These are phyloP conservation scores for Salinomyces thailandicus DNA, from an alignment of 2,329 filamentous ascomycete genomes.

Conservation along the genomic window DNA sequence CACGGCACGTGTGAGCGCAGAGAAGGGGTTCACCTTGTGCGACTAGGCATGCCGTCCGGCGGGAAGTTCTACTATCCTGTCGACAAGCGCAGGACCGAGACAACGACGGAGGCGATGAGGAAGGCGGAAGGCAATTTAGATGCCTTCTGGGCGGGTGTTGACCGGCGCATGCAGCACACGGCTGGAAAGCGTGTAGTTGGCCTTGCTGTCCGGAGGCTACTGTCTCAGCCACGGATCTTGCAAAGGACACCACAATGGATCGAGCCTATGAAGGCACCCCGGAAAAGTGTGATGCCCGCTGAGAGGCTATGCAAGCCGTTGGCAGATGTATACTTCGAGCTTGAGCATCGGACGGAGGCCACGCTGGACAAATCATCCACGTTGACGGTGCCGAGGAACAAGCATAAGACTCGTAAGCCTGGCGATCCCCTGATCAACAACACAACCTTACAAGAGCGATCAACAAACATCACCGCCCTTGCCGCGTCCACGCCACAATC, in stretches of 20 bases:
- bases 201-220: constrained; percentile 2
- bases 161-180: constrained; percentile 4
- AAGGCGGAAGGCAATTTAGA: neutral
- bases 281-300: constrained; percentile 1
- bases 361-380: neutral
- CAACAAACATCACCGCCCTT: neutral
- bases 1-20: neutral
- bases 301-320: constrained; percentile 11
- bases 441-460: neutral
- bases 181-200: constrained; percentile 2
- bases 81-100: constrained; percentile 6
- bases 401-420: constrained; percentile 7
- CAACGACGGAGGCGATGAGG: constrained; percentile 7
- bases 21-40: neutral
- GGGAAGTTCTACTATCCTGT: constrained; percentile 1
- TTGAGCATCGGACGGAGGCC: constrained; percentile 11
- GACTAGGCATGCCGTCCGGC: constrained; percentile 1
- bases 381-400: too few species aligned
- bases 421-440: too few species aligned
- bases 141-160: constrained; percentile 9
- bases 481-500: constrained; percentile 5
- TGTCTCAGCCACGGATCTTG: constrained; percentile 6
- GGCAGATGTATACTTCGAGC: constrained; percentile 18
- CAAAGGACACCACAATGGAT: constrained; percentile 10
- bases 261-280: too few species aligned